Evolutionary conservation across 2,329 filamentous ascomycete genomes (phyloP), one percentile per base, ranked within the genome.

Genomic region (Basipetospora chlamydospora): DNA sequence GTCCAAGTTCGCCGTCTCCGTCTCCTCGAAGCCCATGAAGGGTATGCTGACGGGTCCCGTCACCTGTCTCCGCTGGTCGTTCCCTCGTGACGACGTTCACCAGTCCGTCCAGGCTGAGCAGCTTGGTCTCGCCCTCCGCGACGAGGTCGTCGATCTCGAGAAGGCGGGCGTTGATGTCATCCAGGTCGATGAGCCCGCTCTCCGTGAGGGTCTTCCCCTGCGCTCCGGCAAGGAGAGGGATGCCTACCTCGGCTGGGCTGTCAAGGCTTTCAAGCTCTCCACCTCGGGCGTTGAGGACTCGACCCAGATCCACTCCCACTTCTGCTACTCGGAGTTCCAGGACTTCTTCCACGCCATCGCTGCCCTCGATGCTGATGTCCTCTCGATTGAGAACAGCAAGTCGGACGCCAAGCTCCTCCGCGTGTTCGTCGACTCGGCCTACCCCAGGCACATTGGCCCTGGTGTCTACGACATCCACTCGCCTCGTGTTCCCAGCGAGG

Each of bases 301-400:
- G 41, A 98, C 90, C 49, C 90, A 98, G 75, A 95, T 98, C 63
- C 90, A 98, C 80, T 95, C 87, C 46, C 90, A 98, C 74, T 98
- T 98, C 83, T 98, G 90, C 66, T 98, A 98, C 80, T 96, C 90
- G 37, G 90, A 98, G 75, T 98, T 98, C 84, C 90, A 98, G 70
- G 90, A 98, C 73, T 98, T 98, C 77, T 98, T 98, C 86, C 85
- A 96, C 67, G 90, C 90, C 66, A 98, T 98, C 52, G 85, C 90
- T 47, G 88, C 90, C 43, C 80, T 98, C 46, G 90, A 98, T 59
- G 88, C 90, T 45, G 90, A 98, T 65, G 90, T 98, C 45, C 79
- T 98, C 54, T 93, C 84, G 57, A 98, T 98, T 52, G 90, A 98
- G 80, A 98, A 98, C 84, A 92, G 83, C 81, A 98, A 98, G 81